Evolutionary conservation across 169 alveolate species (phyloP).

Genomic region (Cryptosporidium tyzzeri): DNA sequence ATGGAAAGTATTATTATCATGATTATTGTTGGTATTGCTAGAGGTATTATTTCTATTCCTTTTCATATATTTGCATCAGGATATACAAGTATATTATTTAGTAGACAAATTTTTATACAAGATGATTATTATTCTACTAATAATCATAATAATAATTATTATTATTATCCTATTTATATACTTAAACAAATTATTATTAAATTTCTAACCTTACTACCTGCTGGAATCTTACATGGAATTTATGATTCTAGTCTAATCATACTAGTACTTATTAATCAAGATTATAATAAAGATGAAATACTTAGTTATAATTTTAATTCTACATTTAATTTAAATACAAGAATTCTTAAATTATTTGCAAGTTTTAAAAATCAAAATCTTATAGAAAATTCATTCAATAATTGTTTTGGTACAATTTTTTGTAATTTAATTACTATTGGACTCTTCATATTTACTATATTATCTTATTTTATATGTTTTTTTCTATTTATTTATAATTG

Average conservation of each 20-base stretch:
- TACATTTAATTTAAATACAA: not conserved
- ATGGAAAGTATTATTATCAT: not conserved
- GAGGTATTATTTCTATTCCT: slow-evolving; percentile 55
- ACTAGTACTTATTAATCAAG: not conserved
- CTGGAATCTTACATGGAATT: slow-evolving; percentile 51
- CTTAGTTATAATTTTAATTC: not conserved
- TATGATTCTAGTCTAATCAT: slow-evolving; percentile 43
- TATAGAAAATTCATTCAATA: not conserved
- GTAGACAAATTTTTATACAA: not conserved
- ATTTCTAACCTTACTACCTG: slow-evolving; percentile 12
- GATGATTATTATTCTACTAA: not conserved
- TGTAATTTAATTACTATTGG: not conserved
- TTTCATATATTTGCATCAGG: slow-evolving; percentile 67
- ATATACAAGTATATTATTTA: slow-evolving; percentile 39
- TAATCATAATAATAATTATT: too few relatives aligned
- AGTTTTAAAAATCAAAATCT: not conserved
- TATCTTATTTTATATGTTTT: slow-evolving; percentile 15
- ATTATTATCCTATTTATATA: not conserved
- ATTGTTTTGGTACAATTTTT: not conserved
- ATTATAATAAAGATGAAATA: not conserved
- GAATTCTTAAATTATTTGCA: not conserved
- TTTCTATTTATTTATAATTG: slow-evolving; percentile 13
- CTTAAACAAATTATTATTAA: not conserved
- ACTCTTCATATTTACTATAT: not conserved
- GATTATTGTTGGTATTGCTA: slow-evolving; percentile 24